Percentiles rank a stretch among this genome's conserved stretches.
Conservation (phyloP, 169 alveolate genomes). For the Eimeria acervulina region DNA sequence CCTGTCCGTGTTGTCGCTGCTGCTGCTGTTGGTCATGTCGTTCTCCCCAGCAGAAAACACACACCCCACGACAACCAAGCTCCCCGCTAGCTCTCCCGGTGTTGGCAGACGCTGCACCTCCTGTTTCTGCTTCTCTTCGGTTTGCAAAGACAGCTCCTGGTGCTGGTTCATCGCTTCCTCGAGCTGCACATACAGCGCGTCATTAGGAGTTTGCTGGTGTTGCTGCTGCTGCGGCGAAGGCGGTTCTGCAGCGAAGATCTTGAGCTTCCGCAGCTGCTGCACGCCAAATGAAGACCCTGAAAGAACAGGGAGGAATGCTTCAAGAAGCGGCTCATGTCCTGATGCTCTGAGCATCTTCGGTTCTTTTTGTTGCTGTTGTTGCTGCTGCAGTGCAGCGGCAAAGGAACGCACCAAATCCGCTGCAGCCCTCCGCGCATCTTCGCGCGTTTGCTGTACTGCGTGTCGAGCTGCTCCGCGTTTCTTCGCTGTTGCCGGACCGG, state of each 20-base stretch:
- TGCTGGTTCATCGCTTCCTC: slow-evolving; percentile 47
- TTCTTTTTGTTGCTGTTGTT: not conserved
- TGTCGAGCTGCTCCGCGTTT: not conserved
- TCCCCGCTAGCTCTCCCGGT: slow-evolving; percentile 74
- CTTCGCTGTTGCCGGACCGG: not conserved
- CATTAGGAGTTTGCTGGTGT: not conserved
- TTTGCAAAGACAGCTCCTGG: slow-evolving; percentile 6
- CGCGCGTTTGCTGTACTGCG: slow-evolving; percentile 47
- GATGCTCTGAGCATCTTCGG: not conserved
- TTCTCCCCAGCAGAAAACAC: slow-evolving; percentile 8
- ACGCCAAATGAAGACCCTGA: slow-evolving; percentile 14
- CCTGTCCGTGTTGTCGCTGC: not conserved
- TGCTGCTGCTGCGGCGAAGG: slow-evolving; percentile 21
- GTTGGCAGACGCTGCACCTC: slow-evolving; percentile 54
- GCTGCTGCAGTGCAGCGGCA: slow-evolving; percentile 58
- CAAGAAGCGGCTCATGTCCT: slow-evolving; percentile 19
- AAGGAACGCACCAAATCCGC: slow-evolving; percentile 40
- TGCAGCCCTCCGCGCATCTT: slow-evolving; percentile 80
- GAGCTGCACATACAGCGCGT: slow-evolving; percentile 2
- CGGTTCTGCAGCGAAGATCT: not conserved
- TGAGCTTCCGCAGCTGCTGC: slow-evolving; percentile 9
- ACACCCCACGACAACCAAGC: slow-evolving; percentile 51
- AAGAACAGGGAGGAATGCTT: slow-evolving; percentile 62
- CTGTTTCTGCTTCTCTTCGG: slow-evolving; percentile 33
- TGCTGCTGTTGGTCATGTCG: not conserved